Evolutionary conservation across 352 stramenopile genomes (phyloP), one percentile per base, ranked within the genome.

Genomic region (Elongisporangium senticosum): DNA sequence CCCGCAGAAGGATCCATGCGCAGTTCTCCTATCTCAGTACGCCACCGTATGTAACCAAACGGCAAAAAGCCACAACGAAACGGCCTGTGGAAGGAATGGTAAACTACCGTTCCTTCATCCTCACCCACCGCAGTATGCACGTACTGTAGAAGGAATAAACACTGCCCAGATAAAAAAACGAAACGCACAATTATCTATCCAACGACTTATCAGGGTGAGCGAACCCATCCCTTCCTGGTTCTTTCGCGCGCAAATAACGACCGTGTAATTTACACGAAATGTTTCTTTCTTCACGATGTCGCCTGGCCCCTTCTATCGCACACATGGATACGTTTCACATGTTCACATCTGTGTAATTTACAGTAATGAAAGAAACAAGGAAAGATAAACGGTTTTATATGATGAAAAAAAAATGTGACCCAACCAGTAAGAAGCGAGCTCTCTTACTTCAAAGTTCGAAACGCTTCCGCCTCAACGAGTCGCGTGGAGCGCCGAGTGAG

Each of bases 381-480:
- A 43, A 43, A 43, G 33, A 43, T 43, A 43, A 43, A 17, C 33
- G 33, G 33, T 43, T 43, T 43, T 43, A 17, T 43, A 14, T 43
- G 7, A 43, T 43, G 28, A 39, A 43, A 43, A 43, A 43, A 43
- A 26, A 15, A 53, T 8, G 49, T 26, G 22, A 53, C 49, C 49
- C 49, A 26, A 11, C 49, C 49, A 20, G 22, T 53, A 53, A 53
- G 22, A 53, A 53, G 19, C 43, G 19, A 26, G 33, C 33, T 15
- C 33, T 14, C 11, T 55, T 56, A 50, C 55, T 62, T 51, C 49
- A 43, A 77, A 75, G 56, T 53, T 49, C 62, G 58, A 75, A 77
- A 69, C 57, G 62, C 71, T 69, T 58, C 69, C 67, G 62, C 58
- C 59, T 65, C 64, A 71, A 53, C 48, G 19, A 26, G 48, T 26